Conservation (phyloP, 1,284 basidiomycete genomes). For the Ceratobasidium sp. region DNA sequence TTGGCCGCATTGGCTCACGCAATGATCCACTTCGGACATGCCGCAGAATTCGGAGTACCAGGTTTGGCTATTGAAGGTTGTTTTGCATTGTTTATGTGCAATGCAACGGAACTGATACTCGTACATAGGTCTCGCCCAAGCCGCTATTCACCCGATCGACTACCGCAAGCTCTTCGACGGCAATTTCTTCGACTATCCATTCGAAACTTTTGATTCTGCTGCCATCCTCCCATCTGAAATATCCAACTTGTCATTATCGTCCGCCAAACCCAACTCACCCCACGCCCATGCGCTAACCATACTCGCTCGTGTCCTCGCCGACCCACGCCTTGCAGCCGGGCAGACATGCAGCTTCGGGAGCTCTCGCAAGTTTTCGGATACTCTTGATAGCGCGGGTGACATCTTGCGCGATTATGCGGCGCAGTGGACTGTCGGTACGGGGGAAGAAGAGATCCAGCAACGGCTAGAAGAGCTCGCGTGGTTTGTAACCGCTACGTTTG, state of each 20-base stretch:
- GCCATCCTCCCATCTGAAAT: not conserved
- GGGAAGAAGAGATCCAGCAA: slow-evolving; percentile 30
- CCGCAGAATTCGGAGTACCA: slow-evolving; percentile 71
- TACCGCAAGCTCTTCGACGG: slow-evolving; percentile 54
- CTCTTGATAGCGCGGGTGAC: slow-evolving; percentile 33
- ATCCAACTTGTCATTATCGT: not conserved
- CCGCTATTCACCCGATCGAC: slow-evolving; percentile 55
- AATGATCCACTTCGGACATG: slow-evolving; percentile 74
- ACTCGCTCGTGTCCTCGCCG: slow-evolving; percentile 38
- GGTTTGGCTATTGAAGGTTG: slow-evolving; percentile 76
- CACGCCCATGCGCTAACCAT: slow-evolving; percentile 43
- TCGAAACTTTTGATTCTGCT: slow-evolving; percentile 22
- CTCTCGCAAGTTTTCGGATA: slow-evolving; percentile 22
- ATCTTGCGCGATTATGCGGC: slow-evolving; percentile 45
- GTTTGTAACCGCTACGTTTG: slow-evolving; percentile 39
- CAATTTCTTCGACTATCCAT: slow-evolving; percentile 52
- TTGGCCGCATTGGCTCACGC: slow-evolving; percentile 77
- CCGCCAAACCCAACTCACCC: slow-evolving; percentile 1
- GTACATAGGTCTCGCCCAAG: slow-evolving; percentile 55
- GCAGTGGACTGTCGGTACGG: slow-evolving; percentile 36
- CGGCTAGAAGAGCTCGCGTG: slow-evolving; percentile 44
- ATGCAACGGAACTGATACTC: slow-evolving; percentile 58
- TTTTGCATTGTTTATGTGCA: slow-evolving; percentile 48
- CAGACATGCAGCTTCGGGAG: slow-evolving; percentile 27
- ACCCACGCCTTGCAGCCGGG: slow-evolving; percentile 41